Conservation (phyloP, 2,329 filamentous ascomycete species). For the Hymenoscyphus occultus region DNA sequence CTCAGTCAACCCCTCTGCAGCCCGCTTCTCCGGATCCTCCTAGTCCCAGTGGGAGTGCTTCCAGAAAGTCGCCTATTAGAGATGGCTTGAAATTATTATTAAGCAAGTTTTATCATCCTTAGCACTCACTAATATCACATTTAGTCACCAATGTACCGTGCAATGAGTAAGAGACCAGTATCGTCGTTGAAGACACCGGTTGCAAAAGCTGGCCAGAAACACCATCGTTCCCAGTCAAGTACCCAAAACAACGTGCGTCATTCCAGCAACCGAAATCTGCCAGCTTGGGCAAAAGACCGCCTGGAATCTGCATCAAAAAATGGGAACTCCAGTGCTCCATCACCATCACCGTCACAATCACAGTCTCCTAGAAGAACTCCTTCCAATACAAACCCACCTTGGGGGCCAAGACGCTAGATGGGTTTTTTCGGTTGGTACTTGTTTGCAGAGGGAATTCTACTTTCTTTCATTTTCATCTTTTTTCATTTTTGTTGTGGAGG, state of each 20-base stretch:
- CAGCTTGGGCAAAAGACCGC: not conserved
- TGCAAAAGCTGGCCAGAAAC: not conserved
- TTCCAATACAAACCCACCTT: not conserved
- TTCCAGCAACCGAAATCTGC: not conserved
- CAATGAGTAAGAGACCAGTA: slow-evolving; percentile 12
- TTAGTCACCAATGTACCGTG: slow-evolving; percentile 12
- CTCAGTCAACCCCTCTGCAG: not conserved
- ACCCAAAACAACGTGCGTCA: not conserved
- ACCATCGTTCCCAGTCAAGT: not conserved
- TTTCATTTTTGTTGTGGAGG: not conserved
- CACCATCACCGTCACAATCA: not conserved
- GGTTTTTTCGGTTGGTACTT: not conserved
- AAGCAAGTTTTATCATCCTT: not conserved
- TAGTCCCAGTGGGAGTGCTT: not conserved
- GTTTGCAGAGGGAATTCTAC: not conserved
- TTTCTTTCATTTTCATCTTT: not conserved
- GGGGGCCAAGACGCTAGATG: not conserved
- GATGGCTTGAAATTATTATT: not conserved
- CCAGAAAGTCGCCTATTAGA: not conserved
- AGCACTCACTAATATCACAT: slow-evolving; percentile 6
- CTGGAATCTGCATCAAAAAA: not conserved
- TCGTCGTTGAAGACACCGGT: not conserved
- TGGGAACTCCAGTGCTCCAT: not conserved
- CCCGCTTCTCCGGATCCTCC: not conserved
- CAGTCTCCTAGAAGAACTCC: not conserved